Percentiles rank a stretch among this genome's conserved stretches.
Evolutionary conservation across 306 rosid genomes (phyloP).

Genomic region (Sicyos edulis): DNA sequence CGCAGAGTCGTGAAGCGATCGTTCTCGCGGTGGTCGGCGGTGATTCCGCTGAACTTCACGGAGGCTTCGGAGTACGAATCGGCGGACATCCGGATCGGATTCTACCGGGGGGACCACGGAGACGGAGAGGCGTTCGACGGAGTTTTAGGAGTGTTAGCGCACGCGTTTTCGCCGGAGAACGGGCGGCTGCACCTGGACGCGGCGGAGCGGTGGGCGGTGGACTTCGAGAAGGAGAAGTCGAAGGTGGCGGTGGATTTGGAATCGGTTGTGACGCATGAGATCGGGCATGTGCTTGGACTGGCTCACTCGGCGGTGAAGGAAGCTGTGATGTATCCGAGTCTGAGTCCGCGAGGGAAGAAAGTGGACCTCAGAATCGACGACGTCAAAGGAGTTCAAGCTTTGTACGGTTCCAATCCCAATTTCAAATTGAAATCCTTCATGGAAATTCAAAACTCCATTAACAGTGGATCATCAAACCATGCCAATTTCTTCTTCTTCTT

Average conservation of each 20-base stretch:
- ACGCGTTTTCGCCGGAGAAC: constrained; percentile 84
- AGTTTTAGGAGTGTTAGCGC: constrained; percentile 72
- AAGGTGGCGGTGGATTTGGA: constrained; percentile 85
- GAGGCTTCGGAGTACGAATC: constrained; percentile 35
- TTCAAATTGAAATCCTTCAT: constrained; percentile 48
- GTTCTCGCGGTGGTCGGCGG: constrained; percentile 72
- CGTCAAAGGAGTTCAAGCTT: constrained; percentile 77
- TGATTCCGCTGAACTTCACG: constrained; percentile 70
- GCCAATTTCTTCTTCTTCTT: neutral
- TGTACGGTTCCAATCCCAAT: constrained; percentile 85
- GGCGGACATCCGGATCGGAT: constrained; percentile 75
- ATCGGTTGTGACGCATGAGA: constrained; percentile 95
- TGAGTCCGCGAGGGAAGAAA: constrained; percentile 66
- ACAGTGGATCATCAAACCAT: neutral
- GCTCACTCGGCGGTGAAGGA: constrained; percentile 68
- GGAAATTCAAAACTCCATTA: constrained; percentile 39
- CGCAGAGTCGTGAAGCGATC: constrained; percentile 42
- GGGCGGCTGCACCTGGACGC: constrained; percentile 88
- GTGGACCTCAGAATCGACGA: constrained; percentile 71
- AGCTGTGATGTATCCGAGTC: constrained; percentile 84
- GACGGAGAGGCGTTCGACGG: constrained; percentile 95
- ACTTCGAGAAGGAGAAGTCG: constrained; percentile 48
- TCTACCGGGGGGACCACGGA: constrained; percentile 71
- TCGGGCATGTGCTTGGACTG: constrained; percentile 85
- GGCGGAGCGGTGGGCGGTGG: constrained; percentile 80